Evolutionary conservation across 257 asterid species (phyloP), one percentile per base, ranked within the genome.

Genomic region (Striga asiatica): DNA sequence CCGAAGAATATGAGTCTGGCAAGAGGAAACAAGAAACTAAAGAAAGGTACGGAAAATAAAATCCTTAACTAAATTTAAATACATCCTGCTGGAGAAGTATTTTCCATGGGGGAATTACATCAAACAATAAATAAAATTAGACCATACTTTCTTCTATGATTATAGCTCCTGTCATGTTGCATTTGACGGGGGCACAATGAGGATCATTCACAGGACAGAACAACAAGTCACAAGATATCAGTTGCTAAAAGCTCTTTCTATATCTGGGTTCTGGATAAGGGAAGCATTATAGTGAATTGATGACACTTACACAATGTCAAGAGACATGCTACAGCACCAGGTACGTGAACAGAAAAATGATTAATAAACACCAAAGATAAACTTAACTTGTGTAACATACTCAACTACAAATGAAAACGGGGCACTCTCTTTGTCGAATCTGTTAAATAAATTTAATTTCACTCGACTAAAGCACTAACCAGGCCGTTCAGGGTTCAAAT

Each of bases 401-500:
- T 27, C 31, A 22, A 25, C 20, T 29, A 54, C 14, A 41, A n/a
- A 22, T 14, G 12, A n/a, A 28, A n/a, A n/a, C n/a, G n/a, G n/a
- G n/a, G n/a, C n/a, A n/a, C n/a, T n/a, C n/a, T n/a, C n/a, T n/a
- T n/a, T n/a, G n/a, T n/a, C n/a, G n/a, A n/a, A 23, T 53, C 53
- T 32, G 55, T 13, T 22, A 61, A 51, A 18, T 45, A 32, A 42
- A 74, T 28, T 34, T 6, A 9, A 57, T 38, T 23, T 46, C 28
- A 62, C 34, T 37, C 49, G 24, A 32, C 14, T 7, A 18, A 49
- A 53, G 11, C 6, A 74, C 81, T 54, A 66, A 92, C 97, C 99
- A 72, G 99, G 97, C 59, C 95, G 78, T 60, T 92, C 97, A 17
- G 95, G 91, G 61, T 85, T 85, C 78, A 85, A 55, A 73, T 92